These are phyloP conservation scores for Mycena olivaceomarginata DNA, from an alignment of 768 basidiomycete species.

Conservation along the genomic window DNA sequence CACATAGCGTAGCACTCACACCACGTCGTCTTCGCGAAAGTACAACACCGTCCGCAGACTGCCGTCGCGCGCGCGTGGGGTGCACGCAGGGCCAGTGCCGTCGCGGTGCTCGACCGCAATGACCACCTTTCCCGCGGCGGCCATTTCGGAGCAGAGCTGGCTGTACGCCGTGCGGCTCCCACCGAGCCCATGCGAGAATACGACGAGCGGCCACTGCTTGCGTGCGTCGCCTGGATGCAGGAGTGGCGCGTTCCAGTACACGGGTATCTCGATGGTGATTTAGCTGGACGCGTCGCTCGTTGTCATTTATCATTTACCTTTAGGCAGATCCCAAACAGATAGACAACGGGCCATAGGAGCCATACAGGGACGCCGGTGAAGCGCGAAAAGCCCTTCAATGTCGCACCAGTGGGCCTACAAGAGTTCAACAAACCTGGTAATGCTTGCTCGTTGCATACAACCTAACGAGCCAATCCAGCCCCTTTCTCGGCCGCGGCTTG, in stretches of 20 bases:
- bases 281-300: conserved; percentile 2
- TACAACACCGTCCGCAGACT: conserved; percentile 66
- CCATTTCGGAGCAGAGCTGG: conserved; percentile 83
- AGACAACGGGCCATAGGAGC: conserved; percentile 70
- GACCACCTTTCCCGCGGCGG: conserved; percentile 88
- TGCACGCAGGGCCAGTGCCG: conserved; percentile 78
- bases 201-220: conserved; percentile 83
- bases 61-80: conserved; percentile 57
- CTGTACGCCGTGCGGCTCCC: conserved; percentile 86
- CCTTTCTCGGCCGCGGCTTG: conserved; percentile 56
- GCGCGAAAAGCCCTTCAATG: conserved; percentile 67
- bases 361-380: conserved; percentile 69
- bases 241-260: conserved; percentile 73
- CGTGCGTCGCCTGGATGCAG: conserved; percentile 57
- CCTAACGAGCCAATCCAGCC: conserved; percentile 77
- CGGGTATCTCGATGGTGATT: conserved; percentile 68
- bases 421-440: not conserved
- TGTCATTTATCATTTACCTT: conserved; percentile 56
- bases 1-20: conserved; percentile 58
- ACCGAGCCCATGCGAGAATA: conserved; percentile 91
- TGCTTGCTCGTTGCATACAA: conserved; percentile 44
- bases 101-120: conserved; percentile 91
- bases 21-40: conserved; percentile 72
- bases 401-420: conserved; percentile 65
- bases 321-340: conserved; percentile 69